Conservation (phyloP, 306 rosid genomes). For the Trifolium repens region DNA sequence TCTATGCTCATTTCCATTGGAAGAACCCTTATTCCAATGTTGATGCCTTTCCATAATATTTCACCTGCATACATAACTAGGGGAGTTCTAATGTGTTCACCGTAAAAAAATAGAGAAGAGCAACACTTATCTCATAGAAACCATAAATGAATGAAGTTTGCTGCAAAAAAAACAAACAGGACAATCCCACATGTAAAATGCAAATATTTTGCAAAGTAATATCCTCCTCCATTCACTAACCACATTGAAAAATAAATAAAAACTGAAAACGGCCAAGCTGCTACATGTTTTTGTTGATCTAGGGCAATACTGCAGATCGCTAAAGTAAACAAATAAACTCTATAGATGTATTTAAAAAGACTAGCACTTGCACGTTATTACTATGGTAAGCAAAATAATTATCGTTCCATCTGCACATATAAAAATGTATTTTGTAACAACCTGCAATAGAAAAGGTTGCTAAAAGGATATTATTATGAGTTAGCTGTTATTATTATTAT, state of each 20-base stretch:
- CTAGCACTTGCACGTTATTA: neutral
- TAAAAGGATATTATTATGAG: too few relatives aligned
- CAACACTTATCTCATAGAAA: neutral
- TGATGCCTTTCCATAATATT: too few relatives aligned
- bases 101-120: neutral
- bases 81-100: neutral
- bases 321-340: neutral
- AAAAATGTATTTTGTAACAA: too few relatives aligned
- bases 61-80: neutral
- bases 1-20: too few relatives aligned
- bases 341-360: neutral
- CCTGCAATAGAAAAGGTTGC: too few relatives aligned
- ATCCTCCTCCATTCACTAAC: too few relatives aligned
- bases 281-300: neutral
- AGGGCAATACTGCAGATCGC: neutral
- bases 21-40: too few relatives aligned
- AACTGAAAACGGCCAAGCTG: neutral
- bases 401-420: too few relatives aligned
- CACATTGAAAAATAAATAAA: too few relatives aligned
- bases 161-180: neutral
- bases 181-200: neutral
- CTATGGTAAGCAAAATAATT: neutral
- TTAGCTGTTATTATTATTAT: too few relatives aligned
- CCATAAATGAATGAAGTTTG: neutral
- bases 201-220: neutral